Evolutionary conservation across 108 stramenopile genomes (phyloP), one percentile per base, ranked within the genome.

Genomic region (Nitzschia palea): DNA sequence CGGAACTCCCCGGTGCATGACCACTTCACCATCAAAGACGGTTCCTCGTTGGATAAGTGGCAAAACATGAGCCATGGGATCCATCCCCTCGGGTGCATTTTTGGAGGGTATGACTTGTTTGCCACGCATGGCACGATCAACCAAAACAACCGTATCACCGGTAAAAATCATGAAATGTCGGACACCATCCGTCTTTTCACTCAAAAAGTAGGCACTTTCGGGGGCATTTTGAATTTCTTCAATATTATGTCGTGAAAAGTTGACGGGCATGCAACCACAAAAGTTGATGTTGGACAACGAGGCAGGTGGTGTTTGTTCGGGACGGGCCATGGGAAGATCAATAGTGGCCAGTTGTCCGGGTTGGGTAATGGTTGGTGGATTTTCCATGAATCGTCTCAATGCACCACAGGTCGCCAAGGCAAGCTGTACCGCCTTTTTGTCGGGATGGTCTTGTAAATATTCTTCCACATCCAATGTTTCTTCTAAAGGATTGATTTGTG

Each of bases 131-230:
- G 91, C 91, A 28, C 96, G 72, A 76, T 97, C 96, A 22, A 97
- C 90, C 34, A 97, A 77, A 20, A 96, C 95, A 33, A 67, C 92
- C 35, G 90, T 89, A 33, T 83, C 78, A n/a, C 87, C 92, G 15
- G 92, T 88, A 73, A 94, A 94, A 36, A 96, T 78, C 79, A 98
- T 61, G 55, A 98, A 84, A 67, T 98, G 95, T 2, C 97, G 85
- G 30, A 97, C 95, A 3, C 97, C 97, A 68, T 98, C 97, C 44
- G 96, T 96, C 85, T 98, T 98, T 79, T 98, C 97, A 57, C 94
- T 90, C 54, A 97, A 58, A 80, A 77, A 95, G 74, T 98, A 98
- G 36, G 81, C 88, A 75, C 78, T 78, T 23, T 71, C 71, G 33
- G 77, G 77, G 23, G 76, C 76, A 30, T 81, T 61, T 65, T 96